phyloP scores from a whole-genome alignment of 257 asterid genomes.

The Plantago major region DNA sequence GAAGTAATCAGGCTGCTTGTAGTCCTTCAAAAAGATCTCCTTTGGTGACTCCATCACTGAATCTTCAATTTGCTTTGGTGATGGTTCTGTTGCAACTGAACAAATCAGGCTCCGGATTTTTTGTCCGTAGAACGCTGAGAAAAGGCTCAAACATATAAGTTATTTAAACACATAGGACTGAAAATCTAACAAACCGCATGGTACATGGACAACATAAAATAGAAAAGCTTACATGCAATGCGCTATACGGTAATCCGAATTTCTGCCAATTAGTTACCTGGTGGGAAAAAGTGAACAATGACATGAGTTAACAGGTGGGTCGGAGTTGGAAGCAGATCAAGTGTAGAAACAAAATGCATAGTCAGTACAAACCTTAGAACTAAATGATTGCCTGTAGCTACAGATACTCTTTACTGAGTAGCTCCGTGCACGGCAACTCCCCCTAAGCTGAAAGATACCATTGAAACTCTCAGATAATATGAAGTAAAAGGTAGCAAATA shows the following conservation, averaged over 20 bases:
- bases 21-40: conserved; percentile 90
- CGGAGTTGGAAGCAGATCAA: conserved; percentile 2
- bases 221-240: conserved; percentile 47
- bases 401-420: conserved; percentile 37
- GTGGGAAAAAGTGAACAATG: conserved; percentile 16
- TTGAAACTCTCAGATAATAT: neutral
- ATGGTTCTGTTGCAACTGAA: conserved; percentile 74
- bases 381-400: conserved; percentile 30
- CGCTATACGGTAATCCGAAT: conserved; percentile 28
- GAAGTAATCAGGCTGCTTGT: conserved; percentile 83
- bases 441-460: conserved; percentile 37
- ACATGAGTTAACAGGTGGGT: conserved; percentile 9
- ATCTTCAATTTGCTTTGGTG: conserved; percentile 60
- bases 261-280: conserved; percentile 47
- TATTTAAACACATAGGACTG: conserved; percentile 4
- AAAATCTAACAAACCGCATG: neutral
- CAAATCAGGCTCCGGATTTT: conserved; percentile 56
- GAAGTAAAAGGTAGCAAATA: neutral
- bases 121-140: conserved; percentile 37
- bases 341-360: conserved; percentile 8
- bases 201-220: conserved; percentile 7
- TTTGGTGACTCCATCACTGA: conserved; percentile 72
- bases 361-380: conserved; percentile 45
- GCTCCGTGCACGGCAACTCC: conserved; percentile 25
- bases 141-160: neutral